Evolutionary conservation across 2,329 filamentous ascomycete species (phyloP).

Genomic region (Fonsecaea monophora): DNA sequence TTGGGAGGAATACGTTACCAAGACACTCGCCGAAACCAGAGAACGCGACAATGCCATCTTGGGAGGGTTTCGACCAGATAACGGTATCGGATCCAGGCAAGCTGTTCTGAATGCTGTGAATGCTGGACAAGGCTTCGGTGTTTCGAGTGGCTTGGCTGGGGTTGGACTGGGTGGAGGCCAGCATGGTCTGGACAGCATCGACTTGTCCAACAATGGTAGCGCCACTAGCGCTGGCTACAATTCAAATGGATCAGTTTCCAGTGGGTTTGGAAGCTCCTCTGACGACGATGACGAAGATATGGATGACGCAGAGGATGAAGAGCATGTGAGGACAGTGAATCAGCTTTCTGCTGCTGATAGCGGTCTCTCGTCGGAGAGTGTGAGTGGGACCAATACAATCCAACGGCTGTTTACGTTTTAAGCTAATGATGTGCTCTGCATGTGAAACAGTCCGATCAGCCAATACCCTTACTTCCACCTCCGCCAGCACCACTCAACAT

Average conservation of each 20-base stretch:
- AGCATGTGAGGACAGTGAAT: slow-evolving; percentile 29
- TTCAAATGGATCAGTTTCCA: slow-evolving; percentile 76
- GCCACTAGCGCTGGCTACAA: slow-evolving; percentile 75
- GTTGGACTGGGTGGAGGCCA: slow-evolving; percentile 74
- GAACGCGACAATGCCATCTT: slow-evolving; percentile 98
- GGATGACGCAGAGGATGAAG: slow-evolving; percentile 62
- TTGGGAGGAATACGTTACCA: slow-evolving; percentile 95
- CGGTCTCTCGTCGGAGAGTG: slow-evolving; percentile 64
- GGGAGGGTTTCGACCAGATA: slow-evolving; percentile 90
- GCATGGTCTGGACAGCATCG: slow-evolving; percentile 66
- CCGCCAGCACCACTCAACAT: slow-evolving; percentile 84
- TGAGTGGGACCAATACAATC: slow-evolving; percentile 60
- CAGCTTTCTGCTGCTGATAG: slow-evolving; percentile 37
- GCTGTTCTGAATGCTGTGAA: slow-evolving; percentile 68
- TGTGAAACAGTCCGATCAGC: slow-evolving; percentile 47
- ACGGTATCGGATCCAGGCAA: slow-evolving; percentile 79
- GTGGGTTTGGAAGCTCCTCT: slow-evolving; percentile 91
- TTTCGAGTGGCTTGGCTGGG: slow-evolving; percentile 73
- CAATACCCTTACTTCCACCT: slow-evolving; percentile 52
- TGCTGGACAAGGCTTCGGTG: slow-evolving; percentile 63
- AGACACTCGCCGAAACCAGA: slow-evolving; percentile 87
- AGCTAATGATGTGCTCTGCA: slow-evolving; percentile 37
- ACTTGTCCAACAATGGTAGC: slow-evolving; percentile 69
- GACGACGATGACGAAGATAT: slow-evolving; percentile 96
- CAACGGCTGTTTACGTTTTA: slow-evolving; percentile 57